Conservation (phyloP, 208 protist genomes). For the Leishmania tarentolae region DNA sequence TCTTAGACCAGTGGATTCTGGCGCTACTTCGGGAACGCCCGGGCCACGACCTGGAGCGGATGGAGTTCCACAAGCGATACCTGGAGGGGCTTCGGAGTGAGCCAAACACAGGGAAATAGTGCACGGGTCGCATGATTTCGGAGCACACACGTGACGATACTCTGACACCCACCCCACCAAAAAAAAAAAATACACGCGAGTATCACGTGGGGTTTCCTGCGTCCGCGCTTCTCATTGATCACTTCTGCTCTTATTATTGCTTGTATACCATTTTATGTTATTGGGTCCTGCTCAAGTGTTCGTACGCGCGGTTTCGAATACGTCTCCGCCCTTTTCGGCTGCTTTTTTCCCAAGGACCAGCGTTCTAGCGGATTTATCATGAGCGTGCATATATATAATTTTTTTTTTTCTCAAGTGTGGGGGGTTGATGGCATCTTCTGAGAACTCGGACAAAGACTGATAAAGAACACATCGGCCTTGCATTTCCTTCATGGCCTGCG, state of each 20-base stretch:
- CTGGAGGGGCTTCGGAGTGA: slow-evolving; percentile 43
- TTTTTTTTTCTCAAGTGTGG: not conserved
- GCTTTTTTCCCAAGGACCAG: not conserved
- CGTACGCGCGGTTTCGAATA: not conserved
- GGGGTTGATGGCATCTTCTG: not conserved
- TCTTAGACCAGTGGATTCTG: slow-evolving; percentile 89
- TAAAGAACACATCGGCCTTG: not conserved
- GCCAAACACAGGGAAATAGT: not conserved
- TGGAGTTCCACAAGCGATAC: slow-evolving; percentile 88
- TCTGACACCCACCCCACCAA: not conserved
- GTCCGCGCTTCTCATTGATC: not conserved
- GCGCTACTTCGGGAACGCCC: slow-evolving; percentile 79
- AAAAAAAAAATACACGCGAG: not conserved
- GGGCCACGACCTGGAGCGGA: slow-evolving; percentile 52
- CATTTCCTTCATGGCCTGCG: not conserved
- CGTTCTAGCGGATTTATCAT: not conserved
- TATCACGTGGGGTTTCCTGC: not conserved
- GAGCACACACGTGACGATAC: not conserved
- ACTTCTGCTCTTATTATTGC: slow-evolving; percentile 2
- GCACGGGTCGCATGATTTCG: not conserved
- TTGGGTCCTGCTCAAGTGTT: not conserved
- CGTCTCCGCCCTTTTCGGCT: not conserved
- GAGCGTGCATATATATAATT: not conserved
- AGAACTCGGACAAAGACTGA: not conserved
- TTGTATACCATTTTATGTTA: not conserved